Evolutionary conservation across 2,329 filamentous ascomycete genomes (phyloP).

Genomic region (Rutstroemia sp.): DNA sequence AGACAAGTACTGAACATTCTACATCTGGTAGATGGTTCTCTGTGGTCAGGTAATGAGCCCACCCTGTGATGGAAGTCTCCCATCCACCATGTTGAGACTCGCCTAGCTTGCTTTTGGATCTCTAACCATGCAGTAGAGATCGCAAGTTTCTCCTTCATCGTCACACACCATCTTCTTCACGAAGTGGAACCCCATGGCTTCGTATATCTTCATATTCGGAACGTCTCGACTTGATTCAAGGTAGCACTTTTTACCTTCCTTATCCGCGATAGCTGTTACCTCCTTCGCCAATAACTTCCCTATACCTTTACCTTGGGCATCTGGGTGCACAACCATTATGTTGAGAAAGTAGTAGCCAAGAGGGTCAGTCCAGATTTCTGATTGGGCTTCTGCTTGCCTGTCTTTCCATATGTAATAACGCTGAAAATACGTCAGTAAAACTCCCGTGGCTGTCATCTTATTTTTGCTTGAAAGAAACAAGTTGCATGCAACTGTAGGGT

Average conservation of each 20-base stretch:
- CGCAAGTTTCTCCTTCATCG: conserved; percentile 50
- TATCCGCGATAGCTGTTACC: conserved; percentile 56
- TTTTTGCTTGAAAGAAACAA: neutral
- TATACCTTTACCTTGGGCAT: conserved; percentile 58
- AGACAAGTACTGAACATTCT: too few species aligned
- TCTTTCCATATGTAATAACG: conserved; percentile 70
- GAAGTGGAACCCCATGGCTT: conserved; percentile 59
- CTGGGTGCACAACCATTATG: conserved; percentile 61
- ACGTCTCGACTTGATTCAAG: conserved; percentile 61
- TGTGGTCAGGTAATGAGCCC: too few species aligned
- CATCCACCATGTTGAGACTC: neutral
- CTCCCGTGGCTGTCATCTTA: neutral
- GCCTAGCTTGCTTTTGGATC: conserved; percentile 27
- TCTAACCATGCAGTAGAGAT: conserved; percentile 43
- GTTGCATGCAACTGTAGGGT: neutral
- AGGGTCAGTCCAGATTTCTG: conserved; percentile 55
- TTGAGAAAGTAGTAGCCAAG: conserved; percentile 71
- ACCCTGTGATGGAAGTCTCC: too few species aligned
- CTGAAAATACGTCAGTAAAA: conserved; percentile 21
- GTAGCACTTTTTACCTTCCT: conserved; percentile 58
- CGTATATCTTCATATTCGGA: conserved; percentile 66
- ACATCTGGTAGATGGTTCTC: neutral
- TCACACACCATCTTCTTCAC: conserved; percentile 60
- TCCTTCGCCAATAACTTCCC: conserved; percentile 56
- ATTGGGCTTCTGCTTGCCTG: conserved; percentile 54